These are phyloP conservation scores for Globisporangium lucens DNA, from an alignment of 352 stramenopile species.

Conservation along the genomic window DNA sequence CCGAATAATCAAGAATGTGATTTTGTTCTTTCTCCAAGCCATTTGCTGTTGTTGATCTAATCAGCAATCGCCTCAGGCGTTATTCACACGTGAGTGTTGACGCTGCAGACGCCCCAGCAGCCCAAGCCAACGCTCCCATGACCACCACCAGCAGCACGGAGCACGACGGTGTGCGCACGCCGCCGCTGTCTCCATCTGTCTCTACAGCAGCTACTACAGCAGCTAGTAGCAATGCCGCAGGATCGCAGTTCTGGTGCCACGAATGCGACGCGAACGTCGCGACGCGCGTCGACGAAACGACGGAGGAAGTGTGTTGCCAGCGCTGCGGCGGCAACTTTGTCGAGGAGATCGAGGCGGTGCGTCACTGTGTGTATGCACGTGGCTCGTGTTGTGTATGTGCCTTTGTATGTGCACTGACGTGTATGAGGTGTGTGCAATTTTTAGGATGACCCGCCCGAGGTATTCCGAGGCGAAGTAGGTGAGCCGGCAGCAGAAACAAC, in stretches of 20 bases:
- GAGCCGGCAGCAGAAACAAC: conserved; percentile 9
- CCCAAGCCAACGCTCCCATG: neutral
- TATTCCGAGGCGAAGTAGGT: conserved; percentile 26
- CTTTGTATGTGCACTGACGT: neutral
- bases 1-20: neutral
- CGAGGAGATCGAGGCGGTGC: conserved; percentile 76
- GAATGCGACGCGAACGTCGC: conserved; percentile 55
- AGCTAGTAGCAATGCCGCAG: neutral
- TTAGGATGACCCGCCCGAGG: conserved; percentile 65
- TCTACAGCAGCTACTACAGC: neutral
- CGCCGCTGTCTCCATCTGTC: conserved; percentile 8
- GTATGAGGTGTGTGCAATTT: neutral
- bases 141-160: neutral
- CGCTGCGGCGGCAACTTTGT: conserved; percentile 81
- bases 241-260: conserved; percentile 79
- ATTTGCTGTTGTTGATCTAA: neutral
- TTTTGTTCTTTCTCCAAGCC: neutral
- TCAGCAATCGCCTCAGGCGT: neutral
- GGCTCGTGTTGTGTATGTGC: neutral
- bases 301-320: conserved; percentile 68
- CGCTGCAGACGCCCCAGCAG: neutral
- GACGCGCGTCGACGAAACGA: conserved; percentile 54
- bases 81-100: conserved; percentile 2
- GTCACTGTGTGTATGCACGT: neutral
- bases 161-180: conserved; percentile 15